Base-by-base conservation (phyloP, 768 basidiomycete genomes). In the Clitopilus hobsonii region DNA sequence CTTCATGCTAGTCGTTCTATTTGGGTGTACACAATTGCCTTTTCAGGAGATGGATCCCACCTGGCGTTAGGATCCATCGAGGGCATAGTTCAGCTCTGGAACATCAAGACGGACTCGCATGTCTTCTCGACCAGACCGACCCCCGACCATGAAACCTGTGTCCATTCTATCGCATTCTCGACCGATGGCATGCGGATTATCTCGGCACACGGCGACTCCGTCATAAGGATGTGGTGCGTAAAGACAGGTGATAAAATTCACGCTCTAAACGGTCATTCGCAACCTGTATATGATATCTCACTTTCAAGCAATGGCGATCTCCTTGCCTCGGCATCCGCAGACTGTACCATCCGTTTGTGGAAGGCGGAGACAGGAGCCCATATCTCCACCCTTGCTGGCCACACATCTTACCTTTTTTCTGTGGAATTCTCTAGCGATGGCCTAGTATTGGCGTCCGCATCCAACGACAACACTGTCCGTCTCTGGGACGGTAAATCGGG, bases 181-280 rank as follows among this genome's bases (percentile, higher is more conserved):
- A 59, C 59, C 2, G 60, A 64, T 41, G 60, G 63, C 26, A 32
- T 6, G 5, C 22, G 30, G 6, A 29, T 62, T n/a, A 54, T 50
- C 13, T 59, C 61, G n/a, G 60, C 54, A 3, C 58, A 52, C 3
- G 3, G 7, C 11, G 54, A 64, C 28, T 16, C 20, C 6, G 58
- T 58, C 7, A 50, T 64, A 14, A 50, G 58, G 7, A 22, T 62
- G n/a, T 64, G 61, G 61, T 56, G 61, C 56, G 51, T 36, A 25
- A 7, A 52, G 14, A 59, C 56, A 13, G 60, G 61, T 0, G n/a
- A 49, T 14, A 16, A 20, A 13, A 52, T 54, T 23, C 14, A 4
- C 8, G 18, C 3, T 18, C 55, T 48, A 29, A 13, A 60, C 13
- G 56, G 56, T 3, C 56, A 61, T 51, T 41, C 11, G 5, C 36